A percentile compares a stretch with the other conserved stretches of the same genome.
phyloP scores from a whole-genome alignment of 495 filamentous ascomycete species.

The Oleoguttula mirabilis region DNA sequence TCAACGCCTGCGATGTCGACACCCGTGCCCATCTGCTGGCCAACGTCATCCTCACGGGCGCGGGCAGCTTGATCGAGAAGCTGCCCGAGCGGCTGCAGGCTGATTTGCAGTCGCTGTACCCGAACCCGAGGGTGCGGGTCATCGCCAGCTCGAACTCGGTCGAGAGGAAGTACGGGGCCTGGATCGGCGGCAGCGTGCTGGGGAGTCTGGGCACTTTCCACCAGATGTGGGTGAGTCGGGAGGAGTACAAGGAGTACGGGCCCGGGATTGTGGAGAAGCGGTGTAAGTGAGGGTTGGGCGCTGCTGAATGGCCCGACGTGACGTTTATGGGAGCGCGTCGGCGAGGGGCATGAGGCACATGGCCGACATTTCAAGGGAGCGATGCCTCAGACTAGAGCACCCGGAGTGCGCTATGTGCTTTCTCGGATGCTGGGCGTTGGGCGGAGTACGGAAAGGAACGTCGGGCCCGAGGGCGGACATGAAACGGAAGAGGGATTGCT shows the following conservation, averaged over 20 bases:
- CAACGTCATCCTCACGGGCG: constrained; percentile 90
- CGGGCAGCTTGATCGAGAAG: constrained; percentile 69
- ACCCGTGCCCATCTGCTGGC: constrained; percentile 66
- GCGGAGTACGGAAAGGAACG: too few relatives aligned
- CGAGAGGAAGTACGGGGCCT: constrained; percentile 80
- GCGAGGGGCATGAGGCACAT: too few relatives aligned
- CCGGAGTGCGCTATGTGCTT: too few relatives aligned
- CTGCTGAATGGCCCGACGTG: too few relatives aligned
- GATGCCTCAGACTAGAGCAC: too few relatives aligned
- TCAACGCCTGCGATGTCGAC: constrained; percentile 76
- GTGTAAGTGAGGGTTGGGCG: constrained; percentile 51
- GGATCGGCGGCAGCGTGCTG: constrained; percentile 94
- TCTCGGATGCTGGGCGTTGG: too few relatives aligned
- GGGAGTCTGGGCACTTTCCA: constrained; percentile 97
- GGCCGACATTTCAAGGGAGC: too few relatives aligned
- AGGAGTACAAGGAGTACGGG: constrained; percentile 73
- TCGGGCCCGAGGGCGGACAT: too few relatives aligned
- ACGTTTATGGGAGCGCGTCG: too few relatives aligned
- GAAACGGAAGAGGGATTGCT: too few relatives aligned
- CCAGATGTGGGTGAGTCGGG: constrained; percentile 82
- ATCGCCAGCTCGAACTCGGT: constrained; percentile 71
- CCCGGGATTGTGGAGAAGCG: constrained; percentile 61
- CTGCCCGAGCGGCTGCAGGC: constrained; percentile 80
- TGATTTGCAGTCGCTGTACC: constrained; percentile 67
- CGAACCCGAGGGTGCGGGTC: constrained; percentile 70